Percentiles rank a stretch among this genome's conserved stretches.
Conservation (phyloP, 2,329 filamentous ascomycete genomes). For the Cordyceps cateniannulata region DNA sequence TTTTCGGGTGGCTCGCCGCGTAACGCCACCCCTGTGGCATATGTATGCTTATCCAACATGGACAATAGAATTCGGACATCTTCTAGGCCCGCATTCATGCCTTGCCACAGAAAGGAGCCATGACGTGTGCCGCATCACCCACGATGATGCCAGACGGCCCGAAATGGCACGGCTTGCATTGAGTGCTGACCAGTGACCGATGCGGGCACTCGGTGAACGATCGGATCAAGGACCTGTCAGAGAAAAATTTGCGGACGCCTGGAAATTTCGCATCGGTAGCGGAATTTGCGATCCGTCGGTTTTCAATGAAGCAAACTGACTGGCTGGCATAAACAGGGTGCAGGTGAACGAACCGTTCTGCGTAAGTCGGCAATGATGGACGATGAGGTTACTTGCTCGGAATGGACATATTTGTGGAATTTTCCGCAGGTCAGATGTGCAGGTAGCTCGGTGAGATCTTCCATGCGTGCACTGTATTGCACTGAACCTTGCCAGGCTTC, state of each 20-base stretch:
- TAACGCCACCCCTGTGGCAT: no score
- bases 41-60: slow-evolving; percentile 70
- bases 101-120: slow-evolving; percentile 99
- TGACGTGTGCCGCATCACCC: slow-evolving; percentile 92
- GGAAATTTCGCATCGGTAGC: slow-evolving; percentile 75
- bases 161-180: slow-evolving; percentile 85
- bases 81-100: slow-evolving; percentile 94
- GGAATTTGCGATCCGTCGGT: slow-evolving; percentile 52
- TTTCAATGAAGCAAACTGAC: slow-evolving; percentile 63
- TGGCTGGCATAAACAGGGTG: slow-evolving; percentile 79
- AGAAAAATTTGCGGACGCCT: slow-evolving; percentile 69
- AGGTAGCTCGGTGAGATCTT: slow-evolving; percentile 85
- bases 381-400: slow-evolving; percentile 50
- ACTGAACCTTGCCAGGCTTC: slow-evolving; percentile 37
- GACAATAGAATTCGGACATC: slow-evolving; percentile 86
- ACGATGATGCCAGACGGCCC: slow-evolving; percentile 71
- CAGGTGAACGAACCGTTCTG: slow-evolving; percentile 89
- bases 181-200: slow-evolving; percentile 86
- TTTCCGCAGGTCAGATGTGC: slow-evolving; percentile 92
- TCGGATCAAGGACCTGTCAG: slow-evolving; percentile 57
- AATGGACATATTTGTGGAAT: slow-evolving; percentile 98
- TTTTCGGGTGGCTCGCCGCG: no score
- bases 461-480: slow-evolving; percentile 44
- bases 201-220: slow-evolving; percentile 83
- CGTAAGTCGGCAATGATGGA: no score